phyloP scores from a whole-genome alignment of 176 grass and related monocot species.

The Carex scoparia region DNA sequence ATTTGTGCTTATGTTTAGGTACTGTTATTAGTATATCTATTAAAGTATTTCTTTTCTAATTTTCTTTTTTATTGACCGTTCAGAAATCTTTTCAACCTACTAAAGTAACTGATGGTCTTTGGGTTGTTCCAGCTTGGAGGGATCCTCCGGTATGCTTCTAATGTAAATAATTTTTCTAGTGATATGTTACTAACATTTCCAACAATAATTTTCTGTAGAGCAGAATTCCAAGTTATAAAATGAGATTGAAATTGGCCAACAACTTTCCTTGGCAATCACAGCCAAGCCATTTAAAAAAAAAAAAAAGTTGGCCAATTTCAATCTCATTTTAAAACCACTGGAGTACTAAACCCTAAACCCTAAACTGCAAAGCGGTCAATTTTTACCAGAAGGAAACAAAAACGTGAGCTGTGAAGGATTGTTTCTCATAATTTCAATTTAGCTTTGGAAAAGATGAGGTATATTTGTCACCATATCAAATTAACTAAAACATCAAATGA shows the following conservation, averaged over 20 bases:
- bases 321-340: no score
- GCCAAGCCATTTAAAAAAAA: no score
- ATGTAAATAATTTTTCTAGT: constrained; percentile 6
- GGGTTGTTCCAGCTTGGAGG: constrained; percentile 93
- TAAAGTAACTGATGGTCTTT: constrained; percentile 65
- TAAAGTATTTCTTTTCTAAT: neutral
- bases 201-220: neutral
- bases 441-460: no score
- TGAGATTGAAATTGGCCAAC: neutral
- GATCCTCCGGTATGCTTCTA: constrained; percentile 53
- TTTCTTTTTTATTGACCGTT: neutral
- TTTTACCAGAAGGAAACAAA: no score
- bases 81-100: constrained; percentile 64
- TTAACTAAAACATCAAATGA: no score
- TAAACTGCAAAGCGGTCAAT: no score
- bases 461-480: no score
- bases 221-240: neutral
- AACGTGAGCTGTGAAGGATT: no score
- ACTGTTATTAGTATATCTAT: neutral
- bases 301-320: no score
- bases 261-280: no score
- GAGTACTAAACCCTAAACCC: no score
- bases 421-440: no score
- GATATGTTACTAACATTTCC: neutral
- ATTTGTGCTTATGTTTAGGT: neutral